A percentile compares a stretch with the other conserved stretches of the same genome.
Evolutionary conservation across 1,139 yeast genomes (phyloP).

Genomic region (Lodderomyces oxycetoniae): DNA sequence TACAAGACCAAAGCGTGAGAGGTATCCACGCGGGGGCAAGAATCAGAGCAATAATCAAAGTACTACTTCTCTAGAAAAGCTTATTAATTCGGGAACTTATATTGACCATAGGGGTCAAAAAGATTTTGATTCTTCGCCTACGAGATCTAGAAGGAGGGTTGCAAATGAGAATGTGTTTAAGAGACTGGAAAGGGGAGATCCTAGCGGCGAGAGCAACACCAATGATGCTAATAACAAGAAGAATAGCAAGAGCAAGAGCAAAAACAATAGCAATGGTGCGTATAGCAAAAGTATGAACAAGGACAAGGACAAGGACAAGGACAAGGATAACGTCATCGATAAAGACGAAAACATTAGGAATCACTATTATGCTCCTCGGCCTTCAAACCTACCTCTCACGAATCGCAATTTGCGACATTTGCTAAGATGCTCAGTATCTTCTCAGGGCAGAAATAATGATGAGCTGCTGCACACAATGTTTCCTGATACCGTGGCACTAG

Average conservation of each 20-base stretch:
- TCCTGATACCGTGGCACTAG: slow-evolving; percentile 29
- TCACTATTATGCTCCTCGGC: no score
- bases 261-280: not conserved
- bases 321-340: slow-evolving; percentile 1
- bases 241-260: not conserved
- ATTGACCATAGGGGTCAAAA: slow-evolving; percentile 33
- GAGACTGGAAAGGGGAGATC: slow-evolving; percentile 1
- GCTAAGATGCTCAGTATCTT: slow-evolving; percentile 12
- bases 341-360: not conserved
- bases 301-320: not conserved
- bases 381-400: slow-evolving; percentile 31
- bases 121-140: slow-evolving; percentile 31
- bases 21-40: not conserved
- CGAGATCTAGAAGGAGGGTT: slow-evolving; percentile 28
- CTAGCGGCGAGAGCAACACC: not conserved
- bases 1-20: no score
- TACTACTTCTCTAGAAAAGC: slow-evolving; percentile 8
- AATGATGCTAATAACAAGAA: not conserved
- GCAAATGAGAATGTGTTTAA: slow-evolving; percentile 8
- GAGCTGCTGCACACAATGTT: slow-evolving; percentile 9
- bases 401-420: slow-evolving; percentile 33
- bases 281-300: no score
- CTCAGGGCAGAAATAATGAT: slow-evolving; percentile 7
- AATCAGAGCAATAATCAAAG: slow-evolving; percentile 5
- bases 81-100: slow-evolving; percentile 21